phyloP scores from a whole-genome alignment of 1,284 basidiomycete genomes.

The Irpex sp. region DNA sequence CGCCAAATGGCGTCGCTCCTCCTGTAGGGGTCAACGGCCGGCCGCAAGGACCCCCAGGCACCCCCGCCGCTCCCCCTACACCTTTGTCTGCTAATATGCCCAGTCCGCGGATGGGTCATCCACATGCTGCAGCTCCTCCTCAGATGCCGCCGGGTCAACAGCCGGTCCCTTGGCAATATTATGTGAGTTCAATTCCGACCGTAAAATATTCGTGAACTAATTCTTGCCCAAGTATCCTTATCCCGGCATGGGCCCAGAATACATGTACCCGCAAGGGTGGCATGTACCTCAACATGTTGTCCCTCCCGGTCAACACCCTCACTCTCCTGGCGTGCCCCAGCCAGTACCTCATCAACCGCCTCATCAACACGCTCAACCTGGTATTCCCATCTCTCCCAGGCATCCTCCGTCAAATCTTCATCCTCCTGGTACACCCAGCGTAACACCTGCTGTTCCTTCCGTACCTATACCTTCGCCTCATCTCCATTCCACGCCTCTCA shows the following conservation, averaged over 20 bases:
- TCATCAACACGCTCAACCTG: slow-evolving; percentile 34
- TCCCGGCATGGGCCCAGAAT: slow-evolving; percentile 29
- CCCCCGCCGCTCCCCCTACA: slow-evolving; percentile 32
- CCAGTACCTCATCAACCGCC: slow-evolving; percentile 28
- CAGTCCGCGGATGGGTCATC: slow-evolving; percentile 60
- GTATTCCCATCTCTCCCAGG: slow-evolving; percentile 62
- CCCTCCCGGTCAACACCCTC: slow-evolving; percentile 26
- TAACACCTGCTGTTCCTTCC: slow-evolving; percentile 50
- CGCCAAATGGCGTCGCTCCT: slow-evolving; percentile 52
- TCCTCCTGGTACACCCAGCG: slow-evolving; percentile 61
- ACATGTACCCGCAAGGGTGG: slow-evolving; percentile 30
- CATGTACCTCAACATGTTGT: slow-evolving; percentile 39
- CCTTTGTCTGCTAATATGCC: slow-evolving; percentile 46
- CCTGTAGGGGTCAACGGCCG: slow-evolving; percentile 48
- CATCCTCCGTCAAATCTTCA: slow-evolving; percentile 53
- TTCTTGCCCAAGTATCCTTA: slow-evolving; percentile 24
- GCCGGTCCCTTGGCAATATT: slow-evolving; percentile 35
- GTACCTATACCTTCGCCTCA: slow-evolving; percentile 47
- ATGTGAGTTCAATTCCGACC: slow-evolving; percentile 28
- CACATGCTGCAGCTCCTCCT: slow-evolving; percentile 47
- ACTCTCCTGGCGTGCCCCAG: slow-evolving; percentile 33
- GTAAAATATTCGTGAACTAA: neutral
- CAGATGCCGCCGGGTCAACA: slow-evolving; percentile 38
- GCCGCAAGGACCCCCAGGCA: slow-evolving; percentile 49
- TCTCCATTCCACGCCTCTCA: slow-evolving; percentile 45